Base-by-base conservation (phyloP, 2,329 filamentous ascomycete genomes). In the Meredithiella fracta region DNA sequence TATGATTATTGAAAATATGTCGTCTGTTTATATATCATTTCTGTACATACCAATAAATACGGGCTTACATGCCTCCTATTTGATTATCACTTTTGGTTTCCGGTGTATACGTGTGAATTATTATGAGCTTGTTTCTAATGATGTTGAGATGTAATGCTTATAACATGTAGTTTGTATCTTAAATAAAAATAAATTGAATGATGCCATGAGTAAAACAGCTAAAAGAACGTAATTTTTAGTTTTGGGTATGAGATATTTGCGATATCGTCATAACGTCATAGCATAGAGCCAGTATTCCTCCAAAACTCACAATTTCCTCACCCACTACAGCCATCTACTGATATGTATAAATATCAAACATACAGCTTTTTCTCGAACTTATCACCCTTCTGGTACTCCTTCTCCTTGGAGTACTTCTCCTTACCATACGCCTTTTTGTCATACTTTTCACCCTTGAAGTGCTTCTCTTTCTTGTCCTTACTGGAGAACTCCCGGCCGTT, bases 371-470 rank as follows among this genome's bases (percentile, higher is more conserved):
- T 22, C 42, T 54, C 25, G 9, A 47, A 17, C n/a, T 54, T 47
- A 22, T 47, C 25, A 5, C 29, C 42, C 25, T 47, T 54, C n/a
- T 54, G 20, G 26, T 26, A 40, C 31, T 52, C 17, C 50, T 52
- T 52, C 1, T 52, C 50, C 31, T 52, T 52, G 44, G 17, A 3
- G 5, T 49, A 49, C 50, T 52, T 38, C 1, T 38, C 50, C 1
- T 52, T 22, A 3, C 34, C 42, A 29, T 51, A 40, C 51, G 47
- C 26, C 47, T 55, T 53, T 20, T 42, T 53, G 15, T 56, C 56
- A 22, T 34, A 23, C 51, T 49, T 54, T n/a, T n/a, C 38, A 50
- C 11, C 11, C 17, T 44, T 44, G 15, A 7, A 44, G 8, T 3
- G 20, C 40, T 15, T 15, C 31, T 56, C 38, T 25, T 55, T 25